phyloP scores from a whole-genome alignment of 2,329 filamentous ascomycete species.

The Coniochaeta sp. region DNA sequence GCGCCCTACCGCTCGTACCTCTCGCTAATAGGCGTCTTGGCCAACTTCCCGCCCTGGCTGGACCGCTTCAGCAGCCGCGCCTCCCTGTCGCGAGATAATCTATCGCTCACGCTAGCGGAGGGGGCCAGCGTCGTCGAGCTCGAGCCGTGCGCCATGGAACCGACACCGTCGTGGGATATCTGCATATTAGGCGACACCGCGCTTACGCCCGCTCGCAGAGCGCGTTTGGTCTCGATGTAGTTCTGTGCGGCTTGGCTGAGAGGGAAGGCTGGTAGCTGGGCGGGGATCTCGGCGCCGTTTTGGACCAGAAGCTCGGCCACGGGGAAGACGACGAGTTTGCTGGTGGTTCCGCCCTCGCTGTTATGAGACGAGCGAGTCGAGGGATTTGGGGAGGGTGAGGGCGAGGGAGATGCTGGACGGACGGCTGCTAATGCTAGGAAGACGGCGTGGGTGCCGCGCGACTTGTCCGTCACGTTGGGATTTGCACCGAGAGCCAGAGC shows the following conservation, averaged over 20 bases:
- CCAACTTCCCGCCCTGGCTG: conserved; percentile 68
- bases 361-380: neutral
- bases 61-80: conserved; percentile 68
- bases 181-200: conserved; percentile 9
- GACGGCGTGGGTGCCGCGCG: conserved; percentile 79
- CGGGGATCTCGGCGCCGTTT: conserved; percentile 85
- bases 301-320: conserved; percentile 87
- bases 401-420: conserved; percentile 66
- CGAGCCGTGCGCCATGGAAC: conserved; percentile 44
- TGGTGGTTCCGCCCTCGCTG: conserved; percentile 13
- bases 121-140: conserved; percentile 22
- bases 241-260: conserved; percentile 72
- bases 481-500: conserved; percentile 81
- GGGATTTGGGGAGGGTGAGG: conserved; percentile 28
- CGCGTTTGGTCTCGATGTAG: conserved; percentile 75
- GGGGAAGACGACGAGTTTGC: conserved; percentile 65
- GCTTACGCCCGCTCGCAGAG: conserved; percentile 34
- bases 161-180: conserved; percentile 47
- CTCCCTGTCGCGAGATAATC: conserved; percentile 56
- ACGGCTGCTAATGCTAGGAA: conserved; percentile 89
- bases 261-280: conserved; percentile 69
- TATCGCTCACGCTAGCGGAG: conserved; percentile 27
- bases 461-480: conserved; percentile 79
- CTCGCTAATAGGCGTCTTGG: conserved; percentile 56
- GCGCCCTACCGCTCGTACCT: conserved; percentile 36